Conservation (phyloP, 371 early-diverging fungal species). For the Haplosporangium sp. region DNA sequence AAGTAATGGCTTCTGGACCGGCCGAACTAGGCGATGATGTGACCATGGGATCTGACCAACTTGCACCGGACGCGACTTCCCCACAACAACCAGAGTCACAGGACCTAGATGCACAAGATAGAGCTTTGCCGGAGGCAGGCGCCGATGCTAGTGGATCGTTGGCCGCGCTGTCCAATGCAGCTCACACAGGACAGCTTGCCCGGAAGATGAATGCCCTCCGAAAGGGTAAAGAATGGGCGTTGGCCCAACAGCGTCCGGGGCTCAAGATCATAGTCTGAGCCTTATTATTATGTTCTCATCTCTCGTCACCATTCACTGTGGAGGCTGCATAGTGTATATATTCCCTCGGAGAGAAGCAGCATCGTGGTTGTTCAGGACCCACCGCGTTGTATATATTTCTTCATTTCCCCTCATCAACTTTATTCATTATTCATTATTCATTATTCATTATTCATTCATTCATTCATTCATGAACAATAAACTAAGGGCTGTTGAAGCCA, state of each 20-base stretch:
- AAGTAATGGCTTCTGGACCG: not conserved
- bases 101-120: not conserved
- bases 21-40: not conserved
- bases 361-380: too few relatives aligned
- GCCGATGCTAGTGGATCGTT: slow-evolving; percentile 6
- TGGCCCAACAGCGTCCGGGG: slow-evolving; percentile 52
- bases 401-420: too few relatives aligned
- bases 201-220: slow-evolving; percentile 42
- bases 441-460: too few relatives aligned
- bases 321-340: too few relatives aligned
- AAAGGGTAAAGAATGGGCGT: slow-evolving; percentile 49
- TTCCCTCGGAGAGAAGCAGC: too few relatives aligned
- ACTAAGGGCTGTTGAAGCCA: too few relatives aligned
- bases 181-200: slow-evolving; percentile 15
- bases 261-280: slow-evolving; percentile 38
- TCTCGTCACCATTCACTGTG: too few relatives aligned
- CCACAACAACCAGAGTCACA: not conserved
- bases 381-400: too few relatives aligned
- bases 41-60: not conserved
- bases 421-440: too few relatives aligned
- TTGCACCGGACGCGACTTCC: not conserved
- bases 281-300: not conserved
- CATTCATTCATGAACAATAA: too few relatives aligned
- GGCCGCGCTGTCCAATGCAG: slow-evolving; percentile 6
- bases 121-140: not conserved